Evolutionary conservation across 2,329 filamentous ascomycete genomes (phyloP).

Genomic region (Aspergillus sp.): DNA sequence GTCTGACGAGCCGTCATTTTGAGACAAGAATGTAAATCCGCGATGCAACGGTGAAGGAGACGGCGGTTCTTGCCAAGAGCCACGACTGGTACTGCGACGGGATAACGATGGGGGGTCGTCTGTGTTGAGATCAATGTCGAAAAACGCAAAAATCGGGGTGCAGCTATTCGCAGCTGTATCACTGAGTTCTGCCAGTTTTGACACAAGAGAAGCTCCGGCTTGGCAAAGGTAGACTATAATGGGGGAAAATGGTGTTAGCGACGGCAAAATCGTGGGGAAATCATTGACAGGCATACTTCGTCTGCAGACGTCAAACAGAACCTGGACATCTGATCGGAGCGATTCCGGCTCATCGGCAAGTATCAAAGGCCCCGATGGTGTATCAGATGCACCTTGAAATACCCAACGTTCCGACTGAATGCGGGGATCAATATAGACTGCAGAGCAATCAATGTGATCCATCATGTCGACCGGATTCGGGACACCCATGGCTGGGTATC

Average conservation of each 20-base stretch:
- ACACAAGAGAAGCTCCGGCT: slow-evolving; percentile 57
- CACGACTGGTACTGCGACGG: slow-evolving; percentile 36
- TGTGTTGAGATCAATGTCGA: slow-evolving; percentile 53
- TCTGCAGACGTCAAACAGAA: slow-evolving; percentile 56
- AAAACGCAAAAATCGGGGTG: slow-evolving; percentile 60
- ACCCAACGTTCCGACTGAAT: slow-evolving; percentile 52
- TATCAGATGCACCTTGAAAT: slow-evolving; percentile 35
- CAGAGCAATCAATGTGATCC: slow-evolving; percentile 49
- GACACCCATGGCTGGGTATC: slow-evolving; percentile 24
- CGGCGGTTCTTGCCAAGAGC: slow-evolving; percentile 38
- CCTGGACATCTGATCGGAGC: slow-evolving; percentile 54
- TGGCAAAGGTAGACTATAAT: slow-evolving; percentile 58
- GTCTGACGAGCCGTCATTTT: slow-evolving; percentile 53
- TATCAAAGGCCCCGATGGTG: slow-evolving; percentile 32
- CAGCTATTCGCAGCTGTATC: slow-evolving; percentile 51
- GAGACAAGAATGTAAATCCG: slow-evolving; percentile 49
- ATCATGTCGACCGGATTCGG: slow-evolving; percentile 34
- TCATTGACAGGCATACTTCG: slow-evolving; percentile 51
- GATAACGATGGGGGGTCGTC: slow-evolving; percentile 42
- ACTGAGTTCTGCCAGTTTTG: slow-evolving; percentile 57
- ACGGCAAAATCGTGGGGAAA: slow-evolving; percentile 1
- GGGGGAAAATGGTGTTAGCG: not conserved
- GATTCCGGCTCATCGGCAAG: slow-evolving; percentile 48
- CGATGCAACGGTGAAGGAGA: slow-evolving; percentile 39
- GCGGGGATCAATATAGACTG: slow-evolving; percentile 53